Conservation (phyloP, 257 asterid species). For the Scutellaria minor region DNA sequence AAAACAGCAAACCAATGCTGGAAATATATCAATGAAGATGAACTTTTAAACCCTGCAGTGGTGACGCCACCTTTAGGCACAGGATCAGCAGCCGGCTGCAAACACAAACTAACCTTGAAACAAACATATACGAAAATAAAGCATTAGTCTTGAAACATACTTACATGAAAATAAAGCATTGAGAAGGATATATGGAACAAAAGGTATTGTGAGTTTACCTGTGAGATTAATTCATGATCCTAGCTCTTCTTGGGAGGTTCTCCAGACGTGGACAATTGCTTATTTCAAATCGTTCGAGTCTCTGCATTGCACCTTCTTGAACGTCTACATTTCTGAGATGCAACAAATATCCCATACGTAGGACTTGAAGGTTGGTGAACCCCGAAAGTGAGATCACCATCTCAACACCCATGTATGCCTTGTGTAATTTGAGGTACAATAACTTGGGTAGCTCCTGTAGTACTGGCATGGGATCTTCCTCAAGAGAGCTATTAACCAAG, state of each 20-base stretch:
- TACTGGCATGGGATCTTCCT: conserved; percentile 27
- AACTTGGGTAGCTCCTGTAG: conserved; percentile 26
- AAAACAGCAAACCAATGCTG: too few species aligned
- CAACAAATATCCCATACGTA: neutral
- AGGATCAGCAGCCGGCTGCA: too few species aligned
- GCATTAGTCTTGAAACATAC: too few species aligned
- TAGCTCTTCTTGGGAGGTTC: conserved; percentile 18
- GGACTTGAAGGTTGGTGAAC: conserved; percentile 11
- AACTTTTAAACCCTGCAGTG: too few species aligned
- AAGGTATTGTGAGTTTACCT: neutral
- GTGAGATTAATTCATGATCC: neutral
- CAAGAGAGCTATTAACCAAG: neutral
- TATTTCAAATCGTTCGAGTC: conserved; percentile 30
- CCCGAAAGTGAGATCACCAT: conserved; percentile 28
- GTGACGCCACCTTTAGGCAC: too few species aligned
- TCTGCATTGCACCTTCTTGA: conserved; percentile 28
- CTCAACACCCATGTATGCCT: neutral
- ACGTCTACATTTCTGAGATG: conserved; percentile 4
- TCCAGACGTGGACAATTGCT: neutral
- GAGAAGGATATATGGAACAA: too few species aligned
- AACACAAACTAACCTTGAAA: too few species aligned
- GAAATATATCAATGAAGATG: too few species aligned
- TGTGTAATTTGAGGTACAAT: conserved; percentile 13
- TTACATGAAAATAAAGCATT: too few species aligned
- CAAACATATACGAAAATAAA: too few species aligned